Conservation (phyloP, 495 filamentous ascomycete species). For the Hypoxylon trugodes region DNA sequence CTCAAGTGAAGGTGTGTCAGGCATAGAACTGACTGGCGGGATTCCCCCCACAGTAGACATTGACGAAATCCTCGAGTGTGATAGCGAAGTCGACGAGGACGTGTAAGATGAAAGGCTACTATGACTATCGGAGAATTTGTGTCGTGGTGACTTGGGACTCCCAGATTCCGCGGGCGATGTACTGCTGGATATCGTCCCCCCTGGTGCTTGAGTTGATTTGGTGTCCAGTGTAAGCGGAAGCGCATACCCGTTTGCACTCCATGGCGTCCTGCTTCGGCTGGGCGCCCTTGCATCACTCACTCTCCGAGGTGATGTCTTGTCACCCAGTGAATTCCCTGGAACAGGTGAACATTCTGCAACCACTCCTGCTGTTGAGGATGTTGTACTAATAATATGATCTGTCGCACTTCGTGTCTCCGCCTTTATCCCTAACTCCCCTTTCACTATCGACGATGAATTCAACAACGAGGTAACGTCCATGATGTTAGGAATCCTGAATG, state of each 20-base stretch:
- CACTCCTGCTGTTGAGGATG: slow-evolving; percentile 39
- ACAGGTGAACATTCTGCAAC: slow-evolving; percentile 34
- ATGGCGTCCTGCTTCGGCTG: slow-evolving; percentile 53
- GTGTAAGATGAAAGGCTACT: slow-evolving; percentile 50
- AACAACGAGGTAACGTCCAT: slow-evolving; percentile 50
- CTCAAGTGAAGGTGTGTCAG: slow-evolving; percentile 17
- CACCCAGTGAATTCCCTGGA: slow-evolving; percentile 37
- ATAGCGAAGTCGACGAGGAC: slow-evolving; percentile 46
- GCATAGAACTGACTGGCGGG: slow-evolving; percentile 26
- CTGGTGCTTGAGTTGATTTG: slow-evolving; percentile 33
- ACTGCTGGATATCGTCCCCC: slow-evolving; percentile 31
- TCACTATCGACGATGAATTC: slow-evolving; percentile 43
- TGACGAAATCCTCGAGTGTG: slow-evolving; percentile 53
- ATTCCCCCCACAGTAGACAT: slow-evolving; percentile 49
- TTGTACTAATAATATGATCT: slow-evolving; percentile 23
- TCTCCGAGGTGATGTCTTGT: slow-evolving; percentile 32
- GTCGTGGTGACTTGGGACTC: slow-evolving; percentile 47
- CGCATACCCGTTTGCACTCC: slow-evolving; percentile 55
- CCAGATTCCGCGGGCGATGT: slow-evolving; percentile 38
- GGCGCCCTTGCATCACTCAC: slow-evolving; percentile 42
- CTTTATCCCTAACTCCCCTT: slow-evolving; percentile 31
- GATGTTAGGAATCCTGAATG: slow-evolving; percentile 1
- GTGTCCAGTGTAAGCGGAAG: slow-evolving; percentile 48
- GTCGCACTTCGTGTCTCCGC: slow-evolving; percentile 8
- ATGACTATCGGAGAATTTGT: slow-evolving; percentile 53